Conservation (phyloP, 768 basidiomycete species). For the Chalciporus pseudorubinellus region DNA sequence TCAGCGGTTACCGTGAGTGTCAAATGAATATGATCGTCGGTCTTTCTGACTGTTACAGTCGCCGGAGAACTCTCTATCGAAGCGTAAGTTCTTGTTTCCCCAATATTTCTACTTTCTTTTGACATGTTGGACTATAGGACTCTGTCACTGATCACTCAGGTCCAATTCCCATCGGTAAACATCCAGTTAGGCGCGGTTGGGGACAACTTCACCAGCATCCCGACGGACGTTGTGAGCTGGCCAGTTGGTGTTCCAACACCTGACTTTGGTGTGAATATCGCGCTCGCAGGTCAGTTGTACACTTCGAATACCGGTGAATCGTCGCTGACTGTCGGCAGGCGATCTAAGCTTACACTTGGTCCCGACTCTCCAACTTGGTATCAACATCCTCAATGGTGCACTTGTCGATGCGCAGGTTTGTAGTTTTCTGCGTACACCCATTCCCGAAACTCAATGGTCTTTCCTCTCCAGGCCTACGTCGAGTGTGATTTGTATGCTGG, state of each 20-base stretch:
- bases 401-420: slow-evolving; percentile 25
- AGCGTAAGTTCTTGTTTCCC: neutral
- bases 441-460: neutral
- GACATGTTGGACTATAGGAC: neutral
- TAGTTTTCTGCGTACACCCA: neutral
- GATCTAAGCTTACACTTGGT: slow-evolving; percentile 22
- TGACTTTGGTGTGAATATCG: neutral
- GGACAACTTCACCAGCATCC: neutral
- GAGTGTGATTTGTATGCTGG: neutral
- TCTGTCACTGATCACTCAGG: neutral
- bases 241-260: neutral
- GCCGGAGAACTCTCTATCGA: neutral
- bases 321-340: slow-evolving; percentile 1
- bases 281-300: neutral
- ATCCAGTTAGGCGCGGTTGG: neutral
- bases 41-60: neutral
- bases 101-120: neutral
- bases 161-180: neutral
- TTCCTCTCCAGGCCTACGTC: neutral
- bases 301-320: too few species aligned
- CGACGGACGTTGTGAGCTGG: neutral
- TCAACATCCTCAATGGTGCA: slow-evolving; percentile 23
- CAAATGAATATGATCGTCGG: neutral
- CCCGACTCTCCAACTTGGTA: slow-evolving; percentile 24
- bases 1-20: neutral